phyloP scores from a whole-genome alignment of 441 rosid species.

The Jatropha multifida region DNA sequence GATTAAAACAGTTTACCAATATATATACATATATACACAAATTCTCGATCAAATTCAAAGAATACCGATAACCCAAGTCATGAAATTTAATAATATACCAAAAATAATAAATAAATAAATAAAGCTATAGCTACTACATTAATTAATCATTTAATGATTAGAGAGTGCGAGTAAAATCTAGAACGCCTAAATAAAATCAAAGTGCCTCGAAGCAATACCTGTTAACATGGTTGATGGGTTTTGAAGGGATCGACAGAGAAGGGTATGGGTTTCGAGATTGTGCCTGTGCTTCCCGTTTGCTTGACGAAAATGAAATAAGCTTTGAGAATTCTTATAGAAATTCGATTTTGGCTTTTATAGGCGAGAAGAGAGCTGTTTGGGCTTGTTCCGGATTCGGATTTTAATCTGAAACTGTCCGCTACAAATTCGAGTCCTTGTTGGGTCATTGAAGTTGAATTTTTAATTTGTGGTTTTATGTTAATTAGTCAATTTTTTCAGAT shows the following conservation, averaged over 20 bases:
- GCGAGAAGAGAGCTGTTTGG: background rate
- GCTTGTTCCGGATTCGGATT: conserved; percentile 8
- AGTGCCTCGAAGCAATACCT: conserved; percentile 28
- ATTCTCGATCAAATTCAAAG: conserved; percentile 7
- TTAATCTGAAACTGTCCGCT: background rate
- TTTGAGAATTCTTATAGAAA: background rate
- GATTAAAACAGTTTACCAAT: background rate
- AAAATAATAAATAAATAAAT: conserved; percentile 1
- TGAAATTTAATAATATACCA: conserved; percentile 18
- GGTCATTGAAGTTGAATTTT: too few relatives aligned
- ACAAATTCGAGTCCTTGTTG: too few relatives aligned
- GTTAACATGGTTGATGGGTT: conserved; percentile 41
- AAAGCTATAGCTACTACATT: conserved; percentile 12
- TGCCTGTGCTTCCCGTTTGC: conserved; percentile 22
- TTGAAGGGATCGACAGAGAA: conserved; percentile 9
- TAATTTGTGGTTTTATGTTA: too few relatives aligned
- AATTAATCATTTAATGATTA: background rate
- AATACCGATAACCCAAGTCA: conserved; percentile 7
- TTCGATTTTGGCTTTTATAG: background rate
- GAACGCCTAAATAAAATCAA: background rate
- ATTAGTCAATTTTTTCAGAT: too few relatives aligned
- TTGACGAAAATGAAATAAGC: conserved; percentile 34
- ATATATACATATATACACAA: background rate
- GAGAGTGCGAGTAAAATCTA: background rate
- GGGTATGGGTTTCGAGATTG: conserved; percentile 5